phyloP scores from a whole-genome alignment of 2,329 filamentous ascomycete species.

The Sporothrix brunneoviolacea region DNA sequence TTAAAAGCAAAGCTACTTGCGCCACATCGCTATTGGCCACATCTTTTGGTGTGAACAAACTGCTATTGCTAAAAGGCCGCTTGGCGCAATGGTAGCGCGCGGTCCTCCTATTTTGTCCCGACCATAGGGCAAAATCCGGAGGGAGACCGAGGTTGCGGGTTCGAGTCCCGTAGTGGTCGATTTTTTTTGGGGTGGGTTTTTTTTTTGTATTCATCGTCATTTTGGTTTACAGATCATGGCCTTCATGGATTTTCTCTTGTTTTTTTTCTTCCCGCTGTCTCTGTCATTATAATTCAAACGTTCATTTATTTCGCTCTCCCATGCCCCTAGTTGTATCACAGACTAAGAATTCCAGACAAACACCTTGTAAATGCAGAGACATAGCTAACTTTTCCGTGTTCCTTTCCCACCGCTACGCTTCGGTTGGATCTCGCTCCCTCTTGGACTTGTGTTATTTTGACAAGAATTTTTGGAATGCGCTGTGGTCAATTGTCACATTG shows the following conservation, averaged over 20 bases:
- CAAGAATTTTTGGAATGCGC: constrained; percentile 90
- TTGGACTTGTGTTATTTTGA: no score
- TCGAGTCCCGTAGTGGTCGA: constrained; percentile 23
- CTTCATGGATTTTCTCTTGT: not conserved
- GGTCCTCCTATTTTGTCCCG: constrained; percentile 22
- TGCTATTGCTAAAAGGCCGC: constrained; percentile 17
- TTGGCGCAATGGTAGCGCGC: constrained; percentile 24
- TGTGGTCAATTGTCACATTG: constrained; percentile 93
- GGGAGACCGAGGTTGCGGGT: constrained; percentile 23
- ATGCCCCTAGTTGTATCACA: no score
- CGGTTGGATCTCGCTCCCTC: not conserved
- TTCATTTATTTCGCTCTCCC: not conserved
- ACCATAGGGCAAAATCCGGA: constrained; percentile 12
- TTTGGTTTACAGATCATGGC: not conserved
- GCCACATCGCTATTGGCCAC: constrained; percentile 19
- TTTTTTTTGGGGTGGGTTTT: not conserved
- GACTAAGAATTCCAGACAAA: not conserved
- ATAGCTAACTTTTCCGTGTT: not conserved
- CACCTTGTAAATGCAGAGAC: not conserved
- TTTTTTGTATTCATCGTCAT: not conserved
- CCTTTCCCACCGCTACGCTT: no score
- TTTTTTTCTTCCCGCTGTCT: not conserved
- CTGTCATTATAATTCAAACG: not conserved
- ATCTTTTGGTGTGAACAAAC: not conserved
- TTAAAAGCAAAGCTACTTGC: not conserved